phyloP scores from a whole-genome alignment of 257 asterid species.

The Solanum habrochaites region DNA sequence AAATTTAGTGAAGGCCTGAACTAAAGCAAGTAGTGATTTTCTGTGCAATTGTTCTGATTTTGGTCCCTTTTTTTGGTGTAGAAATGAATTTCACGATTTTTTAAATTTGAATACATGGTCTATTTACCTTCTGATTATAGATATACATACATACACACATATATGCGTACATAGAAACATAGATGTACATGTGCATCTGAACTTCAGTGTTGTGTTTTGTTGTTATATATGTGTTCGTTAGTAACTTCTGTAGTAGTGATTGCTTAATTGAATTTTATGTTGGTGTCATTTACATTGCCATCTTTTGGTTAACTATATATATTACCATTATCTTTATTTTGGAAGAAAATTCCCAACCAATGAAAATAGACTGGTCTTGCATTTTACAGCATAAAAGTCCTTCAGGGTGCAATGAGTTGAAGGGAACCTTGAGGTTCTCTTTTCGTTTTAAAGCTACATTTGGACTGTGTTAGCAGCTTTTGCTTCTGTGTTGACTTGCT shows the following conservation, averaged over 20 bases:
- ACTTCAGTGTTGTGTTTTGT: neutral
- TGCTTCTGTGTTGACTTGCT: neutral
- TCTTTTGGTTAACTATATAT: neutral
- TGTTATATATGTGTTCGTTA: neutral
- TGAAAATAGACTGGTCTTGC: neutral
- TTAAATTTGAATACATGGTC: neutral
- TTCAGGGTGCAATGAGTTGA: neutral
- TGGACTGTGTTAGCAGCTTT: neutral
- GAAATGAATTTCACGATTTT: neutral
- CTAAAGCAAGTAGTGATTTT: conserved; percentile 48
- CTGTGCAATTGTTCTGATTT: neutral
- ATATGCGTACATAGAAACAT: neutral
- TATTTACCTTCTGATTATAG: neutral
- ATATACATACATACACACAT: too few relatives aligned
- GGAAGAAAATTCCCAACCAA: neutral
- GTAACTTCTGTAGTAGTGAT: neutral
- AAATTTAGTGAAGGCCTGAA: conserved; percentile 22
- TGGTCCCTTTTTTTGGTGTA: neutral
- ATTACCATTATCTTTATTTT: neutral
- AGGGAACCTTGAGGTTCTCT: neutral
- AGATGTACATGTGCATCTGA: neutral
- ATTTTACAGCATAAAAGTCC: neutral
- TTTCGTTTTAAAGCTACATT: neutral
- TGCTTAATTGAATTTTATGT: neutral
- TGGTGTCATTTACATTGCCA: neutral